Conservation (phyloP, 208 protist species). For the Balamuthia mandrillaris region DNA sequence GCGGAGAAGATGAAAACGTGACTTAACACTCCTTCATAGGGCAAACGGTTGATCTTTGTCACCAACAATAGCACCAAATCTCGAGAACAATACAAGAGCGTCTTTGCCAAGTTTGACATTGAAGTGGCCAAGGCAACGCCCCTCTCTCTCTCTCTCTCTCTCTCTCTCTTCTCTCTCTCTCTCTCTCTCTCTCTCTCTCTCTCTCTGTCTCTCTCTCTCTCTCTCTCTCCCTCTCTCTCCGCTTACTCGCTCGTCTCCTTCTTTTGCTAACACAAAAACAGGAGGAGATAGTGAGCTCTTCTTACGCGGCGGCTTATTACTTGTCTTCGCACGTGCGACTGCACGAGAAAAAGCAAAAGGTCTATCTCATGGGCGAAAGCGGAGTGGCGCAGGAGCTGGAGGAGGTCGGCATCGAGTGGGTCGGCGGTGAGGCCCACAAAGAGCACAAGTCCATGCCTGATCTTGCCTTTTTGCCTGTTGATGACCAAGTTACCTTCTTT, state of each 20-base stretch:
- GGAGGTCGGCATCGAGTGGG: neutral
- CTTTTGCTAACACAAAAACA: too few relatives aligned
- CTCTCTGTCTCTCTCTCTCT: too few relatives aligned
- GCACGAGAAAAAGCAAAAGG: constrained; percentile 54
- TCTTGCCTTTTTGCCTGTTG: too few relatives aligned
- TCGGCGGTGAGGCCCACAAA: neutral
- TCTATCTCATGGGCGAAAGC: constrained; percentile 67
- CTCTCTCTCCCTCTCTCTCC: too few relatives aligned
- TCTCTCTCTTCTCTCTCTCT: too few relatives aligned
- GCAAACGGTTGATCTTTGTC: constrained; percentile 70
- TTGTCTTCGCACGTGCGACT: constrained; percentile 52
- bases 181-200: too few relatives aligned
- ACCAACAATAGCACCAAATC: constrained; percentile 74
- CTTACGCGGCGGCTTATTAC: constrained; percentile 64
- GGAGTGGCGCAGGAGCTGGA: constrained; percentile 55
- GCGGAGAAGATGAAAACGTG: too few relatives aligned
- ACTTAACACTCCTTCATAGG: too few relatives aligned
- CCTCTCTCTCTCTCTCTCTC: too few relatives aligned
- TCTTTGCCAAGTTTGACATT: constrained; percentile 36
- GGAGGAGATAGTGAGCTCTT: constrained; percentile 68
- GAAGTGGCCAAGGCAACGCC: neutral
- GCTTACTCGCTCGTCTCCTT: too few relatives aligned
- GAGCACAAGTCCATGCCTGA: constrained; percentile 18
- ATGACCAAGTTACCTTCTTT: too few relatives aligned
- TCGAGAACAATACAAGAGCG: constrained; percentile 59